Evolutionary conservation across 371 early-diverging fungal species (phyloP).

Genomic region (Neoconidiobolus thromboides): DNA sequence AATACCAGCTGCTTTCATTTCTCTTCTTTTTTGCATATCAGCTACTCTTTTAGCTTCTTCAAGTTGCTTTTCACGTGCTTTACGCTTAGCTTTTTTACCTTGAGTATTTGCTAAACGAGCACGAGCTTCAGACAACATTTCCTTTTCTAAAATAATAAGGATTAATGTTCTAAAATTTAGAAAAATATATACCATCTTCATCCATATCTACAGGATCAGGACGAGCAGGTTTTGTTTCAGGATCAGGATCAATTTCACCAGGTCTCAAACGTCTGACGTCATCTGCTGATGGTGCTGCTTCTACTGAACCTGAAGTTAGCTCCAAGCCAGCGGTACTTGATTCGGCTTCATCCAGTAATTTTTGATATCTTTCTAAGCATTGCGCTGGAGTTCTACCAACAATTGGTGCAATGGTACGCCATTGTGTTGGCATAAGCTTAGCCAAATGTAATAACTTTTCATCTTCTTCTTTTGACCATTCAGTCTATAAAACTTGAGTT

Average conservation of each 20-base stretch:
- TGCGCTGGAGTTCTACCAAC: conserved; percentile 97
- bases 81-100: conserved; percentile 96
- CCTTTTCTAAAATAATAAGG: conserved; percentile 49
- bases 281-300: conserved; percentile 57
- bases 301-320: conserved; percentile 35
- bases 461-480: conserved; percentile 96
- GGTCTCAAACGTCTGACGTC: conserved; percentile 68
- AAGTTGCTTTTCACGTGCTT: conserved; percentile 90
- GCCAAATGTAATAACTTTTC: conserved; percentile 92
- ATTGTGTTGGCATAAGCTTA: conserved; percentile 97
- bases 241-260: conserved; percentile 94
- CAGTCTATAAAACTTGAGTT: conserved; percentile 34
- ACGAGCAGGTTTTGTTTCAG: conserved; percentile 88
- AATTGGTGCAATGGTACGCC: conserved; percentile 95
- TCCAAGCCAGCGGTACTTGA: conserved; percentile 34
- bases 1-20: conserved; percentile 92
- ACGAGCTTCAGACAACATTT: conserved; percentile 94
- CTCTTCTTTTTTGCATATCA: conserved; percentile 78
- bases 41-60: conserved; percentile 88
- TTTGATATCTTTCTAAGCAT: conserved; percentile 90
- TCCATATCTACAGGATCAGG: conserved; percentile 99
- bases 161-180: not conserved
- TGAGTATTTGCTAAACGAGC: conserved; percentile 96
- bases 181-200: conserved; percentile 47
- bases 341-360: conserved; percentile 90